phyloP scores from a whole-genome alignment of 176 grass and related monocot genomes.

The Bothriochloa decipiens region DNA sequence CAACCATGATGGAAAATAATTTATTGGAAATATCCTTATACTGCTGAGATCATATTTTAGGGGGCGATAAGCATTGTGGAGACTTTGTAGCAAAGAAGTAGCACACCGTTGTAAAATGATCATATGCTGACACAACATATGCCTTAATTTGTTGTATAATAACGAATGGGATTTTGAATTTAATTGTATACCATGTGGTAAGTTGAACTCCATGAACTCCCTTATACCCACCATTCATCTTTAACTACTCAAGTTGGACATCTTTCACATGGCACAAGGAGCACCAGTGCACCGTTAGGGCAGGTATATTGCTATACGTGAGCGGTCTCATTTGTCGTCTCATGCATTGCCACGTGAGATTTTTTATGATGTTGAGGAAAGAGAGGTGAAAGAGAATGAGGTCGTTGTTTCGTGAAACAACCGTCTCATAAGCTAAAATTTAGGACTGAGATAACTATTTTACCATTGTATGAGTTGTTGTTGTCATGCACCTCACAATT shows the following conservation, averaged over 20 bases:
- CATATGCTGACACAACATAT: slow-evolving; percentile 2
- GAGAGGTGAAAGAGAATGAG: no score
- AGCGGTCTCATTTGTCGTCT: no score
- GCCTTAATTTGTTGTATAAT: slow-evolving; percentile 4
- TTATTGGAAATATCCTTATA: background rate
- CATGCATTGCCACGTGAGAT: no score
- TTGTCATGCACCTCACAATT: no score
- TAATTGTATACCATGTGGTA: background rate
- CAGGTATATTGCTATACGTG: no score
- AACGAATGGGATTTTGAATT: background rate
- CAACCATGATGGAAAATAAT: background rate
- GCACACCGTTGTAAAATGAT: background rate
- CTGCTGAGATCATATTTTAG: background rate
- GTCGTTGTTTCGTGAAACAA: no score
- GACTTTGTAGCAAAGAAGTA: slow-evolving; percentile 2
- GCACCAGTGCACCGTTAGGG: background rate
- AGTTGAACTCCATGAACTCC: background rate
- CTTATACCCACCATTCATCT: background rate
- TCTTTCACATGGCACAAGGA: background rate
- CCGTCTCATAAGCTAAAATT: no score
- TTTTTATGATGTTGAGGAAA: no score
- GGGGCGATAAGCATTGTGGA: background rate
- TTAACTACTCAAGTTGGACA: background rate
- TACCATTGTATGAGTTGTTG: no score
- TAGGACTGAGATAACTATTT: no score